Conservation (phyloP, 2,329 filamentous ascomycete genomes). For the Fusarium vanettenii region DNA sequence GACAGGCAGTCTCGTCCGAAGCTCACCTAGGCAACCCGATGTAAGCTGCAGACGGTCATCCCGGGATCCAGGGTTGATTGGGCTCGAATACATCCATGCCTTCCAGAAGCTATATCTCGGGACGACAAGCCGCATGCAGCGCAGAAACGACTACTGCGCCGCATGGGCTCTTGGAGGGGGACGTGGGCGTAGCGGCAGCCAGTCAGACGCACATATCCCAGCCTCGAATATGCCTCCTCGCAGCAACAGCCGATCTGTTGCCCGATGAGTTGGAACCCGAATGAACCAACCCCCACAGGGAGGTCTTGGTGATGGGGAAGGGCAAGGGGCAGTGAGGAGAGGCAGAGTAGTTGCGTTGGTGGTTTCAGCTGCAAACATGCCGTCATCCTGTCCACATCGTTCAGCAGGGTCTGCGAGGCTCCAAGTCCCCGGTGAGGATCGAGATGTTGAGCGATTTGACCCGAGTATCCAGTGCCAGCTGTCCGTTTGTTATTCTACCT, state of each 20-base stretch:
- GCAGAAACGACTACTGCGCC: constrained; percentile 18
- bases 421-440: constrained; percentile 12
- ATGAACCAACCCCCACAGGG: constrained; percentile 26
- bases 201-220: constrained; percentile 28
- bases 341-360: constrained; percentile 13
- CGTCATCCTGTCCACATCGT: constrained; percentile 21
- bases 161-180: constrained; percentile 17
- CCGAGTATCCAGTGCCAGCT: constrained; percentile 30
- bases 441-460: constrained; percentile 15
- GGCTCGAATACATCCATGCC: constrained; percentile 33
- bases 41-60: constrained; percentile 7
- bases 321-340: background rate
- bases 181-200: constrained; percentile 28
- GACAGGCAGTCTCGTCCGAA: background rate
- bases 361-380: background rate
- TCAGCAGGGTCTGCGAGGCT: constrained; percentile 20
- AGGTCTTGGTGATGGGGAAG: background rate
- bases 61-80: constrained; percentile 25
- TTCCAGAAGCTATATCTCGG: constrained; percentile 31
- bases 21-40: background rate
- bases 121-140: constrained; percentile 19
- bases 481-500: constrained; percentile 30
- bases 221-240: constrained; percentile 16
- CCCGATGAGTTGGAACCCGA: constrained; percentile 26
- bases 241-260: constrained; percentile 30